Evolutionary conservation across 177 flowering plant species (phyloP).

Genomic region (Tripterygium wilfordii): DNA sequence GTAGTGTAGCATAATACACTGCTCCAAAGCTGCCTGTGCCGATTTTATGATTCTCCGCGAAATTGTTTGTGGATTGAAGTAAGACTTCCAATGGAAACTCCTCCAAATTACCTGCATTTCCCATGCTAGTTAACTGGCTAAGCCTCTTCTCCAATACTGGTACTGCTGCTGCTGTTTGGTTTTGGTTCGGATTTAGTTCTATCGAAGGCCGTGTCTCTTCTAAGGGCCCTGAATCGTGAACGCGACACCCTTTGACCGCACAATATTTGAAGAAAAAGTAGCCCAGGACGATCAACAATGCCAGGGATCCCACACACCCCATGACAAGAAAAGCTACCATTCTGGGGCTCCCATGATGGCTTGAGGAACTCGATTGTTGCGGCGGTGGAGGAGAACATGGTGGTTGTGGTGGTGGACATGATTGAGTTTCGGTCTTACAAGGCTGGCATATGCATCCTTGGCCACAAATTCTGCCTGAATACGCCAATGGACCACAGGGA

Average conservation of each 20-base stretch:
- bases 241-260: slow-evolving; percentile 22
- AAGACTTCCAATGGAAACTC: slow-evolving; percentile 49
- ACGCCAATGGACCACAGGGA: slow-evolving; percentile 19
- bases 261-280: slow-evolving; percentile 29
- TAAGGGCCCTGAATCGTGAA: slow-evolving; percentile 77
- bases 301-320: slow-evolving; percentile 48
- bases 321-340: slow-evolving; percentile 52
- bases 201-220: slow-evolving; percentile 21
- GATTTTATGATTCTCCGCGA: slow-evolving; percentile 48
- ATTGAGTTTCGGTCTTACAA: slow-evolving; percentile 8
- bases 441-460: slow-evolving; percentile 29
- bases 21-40: slow-evolving; percentile 80
- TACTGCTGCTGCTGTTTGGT: slow-evolving; percentile 3
- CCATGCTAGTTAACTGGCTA: slow-evolving; percentile 53
- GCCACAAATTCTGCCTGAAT: slow-evolving; percentile 26
- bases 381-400: slow-evolving; percentile 5
- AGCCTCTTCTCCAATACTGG: slow-evolving; percentile 37
- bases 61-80: slow-evolving; percentile 38
- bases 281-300: slow-evolving; percentile 13
- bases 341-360: slow-evolving; percentile 15
- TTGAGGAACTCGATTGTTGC: slow-evolving; percentile 6
- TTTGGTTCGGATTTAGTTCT: background rate
- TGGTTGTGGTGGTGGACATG: slow-evolving; percentile 2
- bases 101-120: slow-evolving; percentile 40
- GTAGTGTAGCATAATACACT: slow-evolving; percentile 53